Evolutionary conservation across 2,329 filamentous ascomycete genomes (phyloP), one percentile per base, ranked within the genome.

Genomic region (Drechmeria coniospora): DNA sequence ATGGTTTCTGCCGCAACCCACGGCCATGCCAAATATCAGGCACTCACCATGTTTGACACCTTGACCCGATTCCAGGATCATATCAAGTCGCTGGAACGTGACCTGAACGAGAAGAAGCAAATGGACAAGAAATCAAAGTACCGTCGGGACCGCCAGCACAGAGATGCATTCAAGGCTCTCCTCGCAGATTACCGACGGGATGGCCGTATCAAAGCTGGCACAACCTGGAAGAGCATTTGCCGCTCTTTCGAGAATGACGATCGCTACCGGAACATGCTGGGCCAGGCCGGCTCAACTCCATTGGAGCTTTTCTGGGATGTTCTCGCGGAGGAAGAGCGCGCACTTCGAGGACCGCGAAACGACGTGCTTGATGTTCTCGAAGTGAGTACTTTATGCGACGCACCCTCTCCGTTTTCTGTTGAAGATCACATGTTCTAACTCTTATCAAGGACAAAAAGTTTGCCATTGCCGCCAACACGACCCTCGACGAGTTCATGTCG

Each of bases 231-330:
- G 52, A 70, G 84, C 33, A 65, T 95, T 36, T 63, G 79, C 39
- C 72, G 79, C 1, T 50, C 78, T 26, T 68, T 98, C 40, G 70
- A 80, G 41, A 63, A 79, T 30, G 90, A 98, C 44, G 68, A 77
- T 26, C 80, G 86, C 39, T 95, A 93, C 53, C 66, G 63, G 41
- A 74, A 73, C 37, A 83, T 93, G 63, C 68, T 86, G 33, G 86
- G 84, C 28, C 82, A 92, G 47, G 56, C 69, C 32, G 86, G 87
- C 31, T 93, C 86, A 4, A 79, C 73, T 4, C 82, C 90, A 10
- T 66, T 93, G 38, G 84, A 95, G 44, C 63, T 98, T 6, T 95
- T 98, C 59, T 94, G 87, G 83, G 90, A 98, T 49, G 63, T 86
- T 26, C 67, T 95, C 15, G 90, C 95, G 50, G 84, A 93, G 50